These are phyloP conservation scores for Aspergillus sp. DNA, from an alignment of 2,329 filamentous ascomycete species.

Conservation along the genomic window DNA sequence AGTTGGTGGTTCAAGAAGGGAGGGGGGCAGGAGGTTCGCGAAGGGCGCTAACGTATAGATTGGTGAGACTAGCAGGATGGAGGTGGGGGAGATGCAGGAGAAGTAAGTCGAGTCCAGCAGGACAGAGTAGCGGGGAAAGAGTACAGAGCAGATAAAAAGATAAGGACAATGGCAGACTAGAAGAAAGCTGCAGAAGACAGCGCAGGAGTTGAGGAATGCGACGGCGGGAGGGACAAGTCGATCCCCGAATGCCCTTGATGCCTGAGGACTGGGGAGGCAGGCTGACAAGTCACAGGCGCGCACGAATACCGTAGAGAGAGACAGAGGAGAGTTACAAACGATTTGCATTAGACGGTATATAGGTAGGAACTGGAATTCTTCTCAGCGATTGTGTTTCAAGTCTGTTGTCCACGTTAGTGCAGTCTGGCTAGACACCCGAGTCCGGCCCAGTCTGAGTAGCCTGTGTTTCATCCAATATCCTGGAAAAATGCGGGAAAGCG, in stretches of 20 bases:
- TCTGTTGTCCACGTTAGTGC: slow-evolving; percentile 4
- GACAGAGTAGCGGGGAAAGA: slow-evolving; percentile 4
- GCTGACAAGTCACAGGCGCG: slow-evolving; percentile 13
- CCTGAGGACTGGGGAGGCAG: slow-evolving; percentile 12
- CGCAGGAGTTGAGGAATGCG: slow-evolving; percentile 9
- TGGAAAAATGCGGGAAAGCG: not conserved
- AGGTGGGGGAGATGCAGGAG: slow-evolving; percentile 6
- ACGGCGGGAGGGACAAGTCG: slow-evolving; percentile 8
- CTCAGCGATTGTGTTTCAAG: slow-evolving; percentile 1
- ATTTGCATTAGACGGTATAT: slow-evolving; percentile 16
- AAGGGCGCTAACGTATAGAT: slow-evolving; percentile 20
- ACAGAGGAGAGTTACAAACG: slow-evolving; percentile 15
- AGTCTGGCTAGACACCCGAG: not conserved
- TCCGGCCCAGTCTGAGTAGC: not conserved
- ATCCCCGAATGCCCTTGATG: slow-evolving; percentile 10
- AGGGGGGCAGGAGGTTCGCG: slow-evolving; percentile 16
- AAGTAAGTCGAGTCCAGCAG: slow-evolving; percentile 3
- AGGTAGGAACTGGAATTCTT: not conserved
- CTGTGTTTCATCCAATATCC: not conserved
- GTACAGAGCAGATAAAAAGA: not conserved
- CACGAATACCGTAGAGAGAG: slow-evolving; percentile 7
- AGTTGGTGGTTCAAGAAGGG: slow-evolving; percentile 10
- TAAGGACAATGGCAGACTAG: not conserved
- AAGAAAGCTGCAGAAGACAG: slow-evolving; percentile 1
- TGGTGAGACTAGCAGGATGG: slow-evolving; percentile 3